phyloP scores from a whole-genome alignment of 495 filamentous ascomycete species.

The Trichoderma parareesei region DNA sequence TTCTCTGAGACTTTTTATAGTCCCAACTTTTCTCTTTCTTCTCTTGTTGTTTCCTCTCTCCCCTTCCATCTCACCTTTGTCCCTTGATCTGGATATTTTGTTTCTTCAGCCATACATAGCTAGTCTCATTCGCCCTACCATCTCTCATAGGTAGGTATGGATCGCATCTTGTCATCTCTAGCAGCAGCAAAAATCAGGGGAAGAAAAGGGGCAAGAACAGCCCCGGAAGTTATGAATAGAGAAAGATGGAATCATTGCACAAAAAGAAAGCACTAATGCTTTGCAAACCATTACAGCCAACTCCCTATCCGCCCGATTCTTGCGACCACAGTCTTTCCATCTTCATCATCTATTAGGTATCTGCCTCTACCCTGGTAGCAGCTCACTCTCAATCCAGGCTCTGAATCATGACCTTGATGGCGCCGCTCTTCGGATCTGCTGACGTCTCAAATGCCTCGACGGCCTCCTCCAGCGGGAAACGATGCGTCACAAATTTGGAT shows the following conservation, averaged over 20 bases:
- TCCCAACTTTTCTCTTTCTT: no score
- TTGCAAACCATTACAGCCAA: neutral
- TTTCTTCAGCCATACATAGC: no score
- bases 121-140: neutral
- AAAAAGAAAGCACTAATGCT: neutral
- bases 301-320: neutral
- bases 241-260: neutral
- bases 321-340: neutral
- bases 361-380: no score
- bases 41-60: neutral
- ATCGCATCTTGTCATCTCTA: neutral
- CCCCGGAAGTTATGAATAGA: neutral
- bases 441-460: constrained; percentile 83
- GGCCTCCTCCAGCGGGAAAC: constrained; percentile 77
- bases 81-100: no score
- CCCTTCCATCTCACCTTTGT: neutral
- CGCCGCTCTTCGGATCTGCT: constrained; percentile 78
- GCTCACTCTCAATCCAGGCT: constrained; percentile 36
- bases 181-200: neutral
- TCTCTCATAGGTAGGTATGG: neutral
- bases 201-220: neutral
- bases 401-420: constrained; percentile 91
- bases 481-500: constrained; percentile 75
- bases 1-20: no score
- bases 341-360: neutral